These are phyloP conservation scores for Fomitopsis serialis DNA, from an alignment of 768 basidiomycete genomes.

Conservation along the genomic window DNA sequence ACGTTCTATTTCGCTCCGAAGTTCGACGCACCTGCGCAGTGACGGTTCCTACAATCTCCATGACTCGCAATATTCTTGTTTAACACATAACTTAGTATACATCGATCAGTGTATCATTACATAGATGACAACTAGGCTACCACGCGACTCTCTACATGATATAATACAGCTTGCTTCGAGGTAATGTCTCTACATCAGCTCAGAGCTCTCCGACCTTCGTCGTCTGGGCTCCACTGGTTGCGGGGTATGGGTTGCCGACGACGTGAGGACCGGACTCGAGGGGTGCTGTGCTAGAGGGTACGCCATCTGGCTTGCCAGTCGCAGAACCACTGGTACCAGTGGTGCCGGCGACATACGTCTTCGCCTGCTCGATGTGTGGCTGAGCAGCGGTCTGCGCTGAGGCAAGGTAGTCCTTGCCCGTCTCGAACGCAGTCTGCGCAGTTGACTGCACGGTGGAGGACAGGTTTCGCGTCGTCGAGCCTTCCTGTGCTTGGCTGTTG, in stretches of 20 bases:
- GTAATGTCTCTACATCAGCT: neutral
- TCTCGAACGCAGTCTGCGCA: constrained; percentile 24
- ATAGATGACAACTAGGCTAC: no score
- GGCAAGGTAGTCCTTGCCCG: constrained; percentile 29
- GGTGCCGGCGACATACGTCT: constrained; percentile 4
- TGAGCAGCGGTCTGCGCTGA: constrained; percentile 23
- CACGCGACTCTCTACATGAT: no score
- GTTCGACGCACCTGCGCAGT: no score
- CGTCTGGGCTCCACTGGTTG: constrained; percentile 14
- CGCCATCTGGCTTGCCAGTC: constrained; percentile 9
- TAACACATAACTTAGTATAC: no score
- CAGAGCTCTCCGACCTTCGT: constrained; percentile 12
- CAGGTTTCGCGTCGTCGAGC: constrained; percentile 7
- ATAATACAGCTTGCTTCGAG: neutral
- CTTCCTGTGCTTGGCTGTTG: constrained; percentile 5
- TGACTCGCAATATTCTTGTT: no score
- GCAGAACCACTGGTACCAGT: neutral
- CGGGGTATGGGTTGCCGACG: constrained; percentile 24
- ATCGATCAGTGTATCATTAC: no score
- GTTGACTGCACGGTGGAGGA: constrained; percentile 31
- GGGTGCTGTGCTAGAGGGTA: constrained; percentile 34
- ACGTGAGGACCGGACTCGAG: constrained; percentile 35
- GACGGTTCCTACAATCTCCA: no score
- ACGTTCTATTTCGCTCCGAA: no score
- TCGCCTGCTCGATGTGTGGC: constrained; percentile 32